Evolutionary conservation across 805 yeast genomes (phyloP).

Genomic region (Tetrapisispora arboricola): DNA sequence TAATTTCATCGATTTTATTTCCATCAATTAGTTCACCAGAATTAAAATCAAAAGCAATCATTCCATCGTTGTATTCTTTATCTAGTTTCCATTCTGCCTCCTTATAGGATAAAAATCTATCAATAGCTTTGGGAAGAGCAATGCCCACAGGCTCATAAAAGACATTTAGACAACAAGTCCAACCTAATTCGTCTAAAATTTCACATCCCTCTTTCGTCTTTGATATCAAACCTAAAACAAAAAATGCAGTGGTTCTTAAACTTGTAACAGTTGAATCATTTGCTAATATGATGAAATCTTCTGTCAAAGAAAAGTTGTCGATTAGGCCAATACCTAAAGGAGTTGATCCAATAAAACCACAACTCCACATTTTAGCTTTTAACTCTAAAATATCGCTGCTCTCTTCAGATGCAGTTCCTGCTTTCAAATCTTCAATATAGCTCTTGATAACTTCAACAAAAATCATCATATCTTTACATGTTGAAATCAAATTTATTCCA

Average conservation of each 20-base stretch:
- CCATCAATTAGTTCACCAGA: constrained; percentile 12
- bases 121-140: constrained; percentile 31
- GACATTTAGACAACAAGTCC: constrained; percentile 46
- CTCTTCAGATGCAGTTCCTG: constrained; percentile 12
- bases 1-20: constrained; percentile 8
- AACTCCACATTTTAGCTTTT: constrained; percentile 77
- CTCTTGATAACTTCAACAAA: constrained; percentile 30
- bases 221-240: constrained; percentile 63
- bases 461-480: constrained; percentile 37
- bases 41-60: constrained; percentile 11
- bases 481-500: constrained; percentile 55
- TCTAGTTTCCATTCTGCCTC: constrained; percentile 14
- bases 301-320: constrained; percentile 42
- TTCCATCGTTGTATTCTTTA: constrained; percentile 13
- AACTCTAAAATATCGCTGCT: constrained; percentile 36
- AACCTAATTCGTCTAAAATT: constrained; percentile 68
- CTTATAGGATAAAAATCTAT: constrained; percentile 25
- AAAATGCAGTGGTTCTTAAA: constrained; percentile 67
- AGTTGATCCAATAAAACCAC: constrained; percentile 73
- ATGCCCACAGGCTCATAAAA: constrained; percentile 36
- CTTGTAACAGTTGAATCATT: constrained; percentile 42
- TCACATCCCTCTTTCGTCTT: constrained; percentile 73
- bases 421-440: constrained; percentile 17
- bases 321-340: constrained; percentile 53
- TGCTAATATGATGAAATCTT: constrained; percentile 44